Evolutionary conservation across 176 grass and related monocot genomes (phyloP).

Genomic region (Musa troglodytarum): DNA sequence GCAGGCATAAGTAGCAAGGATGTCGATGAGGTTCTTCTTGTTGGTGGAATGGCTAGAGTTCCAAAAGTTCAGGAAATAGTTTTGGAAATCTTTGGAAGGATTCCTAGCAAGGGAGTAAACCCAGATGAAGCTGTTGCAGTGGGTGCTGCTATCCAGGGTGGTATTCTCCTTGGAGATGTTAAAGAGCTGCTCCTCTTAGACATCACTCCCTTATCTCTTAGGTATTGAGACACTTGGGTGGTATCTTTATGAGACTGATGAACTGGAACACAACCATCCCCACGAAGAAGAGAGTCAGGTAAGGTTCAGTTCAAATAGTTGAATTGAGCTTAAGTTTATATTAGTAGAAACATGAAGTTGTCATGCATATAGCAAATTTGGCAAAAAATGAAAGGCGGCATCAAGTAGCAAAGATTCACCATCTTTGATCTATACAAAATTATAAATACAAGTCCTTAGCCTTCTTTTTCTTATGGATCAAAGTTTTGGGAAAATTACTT

Average conservation of each 20-base stretch:
- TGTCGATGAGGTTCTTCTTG: conserved; percentile 68
- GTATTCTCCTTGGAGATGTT: conserved; percentile 71
- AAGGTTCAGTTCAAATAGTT: background rate
- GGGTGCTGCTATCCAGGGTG: conserved; percentile 68
- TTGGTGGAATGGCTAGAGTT: conserved; percentile 78
- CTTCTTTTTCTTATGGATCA: too few relatives aligned
- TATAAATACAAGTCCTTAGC: too few relatives aligned
- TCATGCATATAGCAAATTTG: too few relatives aligned
- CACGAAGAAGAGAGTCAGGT: conserved; percentile 71
- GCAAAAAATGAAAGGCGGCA: too few relatives aligned
- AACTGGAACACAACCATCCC: conserved; percentile 79
- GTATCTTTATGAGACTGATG: conserved; percentile 71
- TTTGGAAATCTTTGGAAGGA: conserved; percentile 54
- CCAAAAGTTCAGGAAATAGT: conserved; percentile 69
- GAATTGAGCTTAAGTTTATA: too few relatives aligned
- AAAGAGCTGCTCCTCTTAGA: conserved; percentile 74
- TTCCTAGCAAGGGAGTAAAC: conserved; percentile 66
- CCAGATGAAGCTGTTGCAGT: conserved; percentile 73
- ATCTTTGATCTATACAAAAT: too few relatives aligned
- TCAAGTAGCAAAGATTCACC: too few relatives aligned
- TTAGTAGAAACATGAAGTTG: too few relatives aligned
- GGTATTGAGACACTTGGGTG: conserved; percentile 76
- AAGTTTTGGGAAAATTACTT: too few relatives aligned
- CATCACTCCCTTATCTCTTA: conserved; percentile 65
- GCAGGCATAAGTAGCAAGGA: conserved; percentile 52